Evolutionary conservation across 129 eudicot genomes (phyloP), one percentile per base, ranked within the genome.

Genomic region (Flaveria linearis): DNA sequence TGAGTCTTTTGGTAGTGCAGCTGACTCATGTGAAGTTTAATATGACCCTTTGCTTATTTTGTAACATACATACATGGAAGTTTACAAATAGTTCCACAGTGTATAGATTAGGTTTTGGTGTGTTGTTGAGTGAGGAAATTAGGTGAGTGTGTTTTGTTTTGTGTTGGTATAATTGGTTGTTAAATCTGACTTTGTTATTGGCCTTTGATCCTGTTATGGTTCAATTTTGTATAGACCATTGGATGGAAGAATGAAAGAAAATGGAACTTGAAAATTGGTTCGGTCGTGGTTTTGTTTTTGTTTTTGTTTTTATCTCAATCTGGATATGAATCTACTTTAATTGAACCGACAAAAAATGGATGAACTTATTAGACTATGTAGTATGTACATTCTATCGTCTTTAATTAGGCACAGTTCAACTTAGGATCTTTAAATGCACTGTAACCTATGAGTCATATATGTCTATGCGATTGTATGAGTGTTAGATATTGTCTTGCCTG

Each of bases 1-100:
- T 2, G 97, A 88, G 76, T 93, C 97, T 51, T 56, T 84, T 73
- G 96, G 86, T 63, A 93, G 96, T 66, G 78, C 78, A 23, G 84
- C 82, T 16, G 96, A 88, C 53, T 79, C 97, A 0, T 67, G 79
- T 84, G 92, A 87, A 62, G 87, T 83, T 72, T 89, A 58, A 73
- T 66, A 36, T 74, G 74, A 69, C 77, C 14, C 64, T 8, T 71
- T 49, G 71, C 71, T n/a, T 30, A 49, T 17, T 60, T 80, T 75
- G 91, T 79, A 76, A 72, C 73, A 85, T 83, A 80, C 81, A 62
- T 36, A 36, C 7, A 36, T 36, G 53, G 74, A 33, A 72, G 46
- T 69, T 33, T 72, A 10, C 74, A 81, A 75, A 73, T 72, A 74
- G 57, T 30, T 74, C 47, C 20, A 65, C 51, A 46, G 71, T 36